Conservation (phyloP, 345 rosid genomes). For the Populus pruinosa region DNA sequence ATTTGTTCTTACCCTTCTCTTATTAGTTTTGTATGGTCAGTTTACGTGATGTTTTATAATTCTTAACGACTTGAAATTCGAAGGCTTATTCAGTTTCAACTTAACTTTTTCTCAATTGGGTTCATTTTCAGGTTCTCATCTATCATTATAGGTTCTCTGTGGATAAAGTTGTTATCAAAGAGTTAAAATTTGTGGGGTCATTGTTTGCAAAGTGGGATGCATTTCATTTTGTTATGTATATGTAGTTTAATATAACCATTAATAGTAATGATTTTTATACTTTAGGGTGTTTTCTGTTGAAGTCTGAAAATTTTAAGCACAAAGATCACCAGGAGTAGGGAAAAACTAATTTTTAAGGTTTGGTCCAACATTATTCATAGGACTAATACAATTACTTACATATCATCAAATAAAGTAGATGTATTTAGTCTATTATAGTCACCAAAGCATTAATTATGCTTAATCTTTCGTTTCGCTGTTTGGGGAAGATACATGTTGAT, state of each 20-base stretch:
- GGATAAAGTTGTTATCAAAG: too few relatives aligned
- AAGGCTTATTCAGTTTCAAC: neutral
- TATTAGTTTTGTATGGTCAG: too few relatives aligned
- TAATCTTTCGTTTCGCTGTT: neutral
- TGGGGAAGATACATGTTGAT: neutral
- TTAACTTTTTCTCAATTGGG: too few relatives aligned
- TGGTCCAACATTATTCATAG: neutral
- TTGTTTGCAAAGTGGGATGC: too few relatives aligned
- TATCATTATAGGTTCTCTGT: too few relatives aligned
- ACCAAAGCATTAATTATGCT: neutral
- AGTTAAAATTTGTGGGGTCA: too few relatives aligned
- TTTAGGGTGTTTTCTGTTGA: neutral
- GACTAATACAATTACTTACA: neutral
- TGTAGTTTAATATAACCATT: too few relatives aligned
- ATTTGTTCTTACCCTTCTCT: neutral
- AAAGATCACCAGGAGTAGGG: neutral
- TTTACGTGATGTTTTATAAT: neutral
- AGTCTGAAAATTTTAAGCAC: neutral
- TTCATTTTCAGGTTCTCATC: too few relatives aligned
- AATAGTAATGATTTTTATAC: neutral
- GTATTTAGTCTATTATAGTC: neutral
- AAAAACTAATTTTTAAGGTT: neutral
- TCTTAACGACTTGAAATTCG: neutral
- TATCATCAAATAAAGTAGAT: neutral
- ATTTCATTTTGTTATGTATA: too few relatives aligned